Evolutionary conservation across 83 land plant species (phyloP).

Genomic region (Diphasiastrum complanatum): DNA sequence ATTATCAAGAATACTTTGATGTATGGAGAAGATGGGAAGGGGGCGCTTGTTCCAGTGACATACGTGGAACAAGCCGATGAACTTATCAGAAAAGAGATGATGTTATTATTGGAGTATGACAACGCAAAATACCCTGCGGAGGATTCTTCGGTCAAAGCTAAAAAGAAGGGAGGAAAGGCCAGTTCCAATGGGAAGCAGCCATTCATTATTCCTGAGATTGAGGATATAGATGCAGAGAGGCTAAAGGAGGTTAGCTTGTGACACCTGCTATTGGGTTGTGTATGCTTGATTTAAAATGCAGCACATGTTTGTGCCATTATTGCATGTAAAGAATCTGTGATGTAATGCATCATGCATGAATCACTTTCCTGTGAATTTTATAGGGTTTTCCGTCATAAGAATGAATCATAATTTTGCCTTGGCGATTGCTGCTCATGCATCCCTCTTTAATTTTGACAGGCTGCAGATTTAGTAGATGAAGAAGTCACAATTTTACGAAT

Average conservation of each 20-base stretch:
- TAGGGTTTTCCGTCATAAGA: too few relatives aligned
- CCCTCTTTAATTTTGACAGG: conserved; percentile 36
- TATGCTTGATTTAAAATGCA: neutral
- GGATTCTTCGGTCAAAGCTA: conserved; percentile 48
- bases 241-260: conserved; percentile 53
- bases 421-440: too few relatives aligned
- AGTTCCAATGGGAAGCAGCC: conserved; percentile 40
- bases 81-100: conserved; percentile 66
- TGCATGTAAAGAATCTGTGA: too few relatives aligned
- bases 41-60: conserved; percentile 66
- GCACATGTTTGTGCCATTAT: too few relatives aligned
- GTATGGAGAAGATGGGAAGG: conserved; percentile 57
- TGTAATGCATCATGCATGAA: too few relatives aligned
- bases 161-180: conserved; percentile 63
- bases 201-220: conserved; percentile 43
- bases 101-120: conserved; percentile 76
- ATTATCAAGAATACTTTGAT: conserved; percentile 47
- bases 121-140: conserved; percentile 88
- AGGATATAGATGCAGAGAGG: conserved; percentile 79
- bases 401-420: too few relatives aligned
- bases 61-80: conserved; percentile 77
- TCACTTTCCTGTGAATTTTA: too few relatives aligned
- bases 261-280: neutral
- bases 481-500: conserved; percentile 49
- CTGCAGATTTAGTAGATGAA: conserved; percentile 58